Evolutionary conservation across 2,329 filamentous ascomycete genomes (phyloP).

Genomic region (Fusarium sp.): DNA sequence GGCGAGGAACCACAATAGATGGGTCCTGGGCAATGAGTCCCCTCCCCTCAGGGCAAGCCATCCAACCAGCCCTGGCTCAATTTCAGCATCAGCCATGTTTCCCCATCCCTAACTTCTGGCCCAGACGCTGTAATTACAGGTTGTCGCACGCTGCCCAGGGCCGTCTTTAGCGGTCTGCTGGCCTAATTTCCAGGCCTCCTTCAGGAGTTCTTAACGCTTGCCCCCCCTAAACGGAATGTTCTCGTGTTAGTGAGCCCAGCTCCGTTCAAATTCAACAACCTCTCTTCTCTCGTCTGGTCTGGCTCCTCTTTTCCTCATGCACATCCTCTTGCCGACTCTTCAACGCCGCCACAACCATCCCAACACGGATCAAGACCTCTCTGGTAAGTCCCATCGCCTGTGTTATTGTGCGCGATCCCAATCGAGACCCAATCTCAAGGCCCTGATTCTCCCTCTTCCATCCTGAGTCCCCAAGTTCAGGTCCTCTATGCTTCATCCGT

Average conservation of each 20-base stretch:
- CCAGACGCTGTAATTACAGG: constrained; percentile 19
- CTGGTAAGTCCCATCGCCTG: constrained; percentile 50
- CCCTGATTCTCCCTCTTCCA: constrained; percentile 35
- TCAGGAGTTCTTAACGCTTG: constrained; percentile 16
- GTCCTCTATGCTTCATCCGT: constrained; percentile 38
- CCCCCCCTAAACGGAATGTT: constrained; percentile 14
- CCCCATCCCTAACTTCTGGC: constrained; percentile 1
- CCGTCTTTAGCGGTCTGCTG: not conserved
- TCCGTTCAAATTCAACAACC: constrained; percentile 51
- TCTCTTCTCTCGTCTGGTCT: constrained; percentile 40
- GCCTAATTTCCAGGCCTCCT: constrained; percentile 11
- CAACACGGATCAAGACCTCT: constrained; percentile 45
- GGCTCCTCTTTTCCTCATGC: constrained; percentile 56
- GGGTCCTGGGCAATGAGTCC: constrained; percentile 20
- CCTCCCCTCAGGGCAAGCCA: constrained; percentile 33
- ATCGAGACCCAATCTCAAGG: constrained; percentile 39
- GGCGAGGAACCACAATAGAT: constrained; percentile 24
- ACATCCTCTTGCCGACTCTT: constrained; percentile 50
- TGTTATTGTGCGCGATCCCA: constrained; percentile 49
- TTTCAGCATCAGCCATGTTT: constrained; percentile 15
- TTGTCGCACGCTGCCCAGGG: not conserved
- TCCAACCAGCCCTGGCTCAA: constrained; percentile 34
- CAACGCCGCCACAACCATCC: constrained; percentile 46
- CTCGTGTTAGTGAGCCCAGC: constrained; percentile 41
- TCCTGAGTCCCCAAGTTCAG: constrained; percentile 32